phyloP scores from a whole-genome alignment of 192 early-diverging fungal species.

The Chytriomyces hyalinus region DNA sequence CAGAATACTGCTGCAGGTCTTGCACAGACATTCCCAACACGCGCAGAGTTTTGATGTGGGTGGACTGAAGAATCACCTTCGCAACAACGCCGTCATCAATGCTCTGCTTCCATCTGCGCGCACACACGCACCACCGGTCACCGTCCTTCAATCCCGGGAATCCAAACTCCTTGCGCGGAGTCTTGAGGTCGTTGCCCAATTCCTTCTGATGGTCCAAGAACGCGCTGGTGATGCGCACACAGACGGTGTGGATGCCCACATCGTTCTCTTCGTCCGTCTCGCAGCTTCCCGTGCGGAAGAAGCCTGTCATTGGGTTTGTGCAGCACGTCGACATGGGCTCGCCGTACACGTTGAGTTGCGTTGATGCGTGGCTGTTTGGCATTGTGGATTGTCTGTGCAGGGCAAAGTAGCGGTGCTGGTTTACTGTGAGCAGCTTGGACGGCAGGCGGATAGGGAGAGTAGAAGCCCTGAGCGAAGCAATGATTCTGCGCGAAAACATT shows the following conservation, averaged over 20 bases:
- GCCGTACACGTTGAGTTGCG: conserved; percentile 21
- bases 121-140: conserved; percentile 22
- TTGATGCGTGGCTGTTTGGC: neutral
- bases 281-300: conserved; percentile 22
- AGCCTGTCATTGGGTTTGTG: conserved; percentile 16
- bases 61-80: conserved; percentile 6
- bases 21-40: conserved; percentile 15
- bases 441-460: too few species aligned
- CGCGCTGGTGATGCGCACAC: neutral
- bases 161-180: conserved; percentile 9
- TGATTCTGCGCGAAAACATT: too few species aligned
- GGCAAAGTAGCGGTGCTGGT: neutral
- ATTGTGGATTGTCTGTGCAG: neutral
- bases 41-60: conserved; percentile 3
- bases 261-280: conserved; percentile 9
- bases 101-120: conserved; percentile 18
- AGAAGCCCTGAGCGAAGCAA: too few species aligned
- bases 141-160: conserved; percentile 17
- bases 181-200: conserved; percentile 6
- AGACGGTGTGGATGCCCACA: conserved; percentile 6
- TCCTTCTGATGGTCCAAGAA: neutral
- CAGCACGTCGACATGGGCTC: conserved; percentile 10
- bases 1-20: conserved; percentile 11
- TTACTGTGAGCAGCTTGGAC: too few species aligned
- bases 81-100: neutral